Evolutionary conservation across 306 rosid species (phyloP).

Genomic region (Castanospermum australe): DNA sequence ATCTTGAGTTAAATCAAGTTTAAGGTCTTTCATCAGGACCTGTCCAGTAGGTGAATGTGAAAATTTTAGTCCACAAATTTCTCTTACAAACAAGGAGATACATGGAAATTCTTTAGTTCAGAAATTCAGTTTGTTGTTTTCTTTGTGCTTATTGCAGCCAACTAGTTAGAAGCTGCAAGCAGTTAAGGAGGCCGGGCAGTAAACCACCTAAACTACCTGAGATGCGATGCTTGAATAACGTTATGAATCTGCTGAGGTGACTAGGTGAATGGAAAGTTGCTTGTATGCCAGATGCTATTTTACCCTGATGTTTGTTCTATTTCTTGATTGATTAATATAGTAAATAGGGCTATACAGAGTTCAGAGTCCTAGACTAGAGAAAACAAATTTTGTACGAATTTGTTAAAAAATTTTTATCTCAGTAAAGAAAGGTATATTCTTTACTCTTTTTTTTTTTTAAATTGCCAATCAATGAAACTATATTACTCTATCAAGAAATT

Average conservation of each 20-base stretch:
- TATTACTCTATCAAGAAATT: no score
- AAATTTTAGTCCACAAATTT: neutral
- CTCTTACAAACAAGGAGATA: neutral
- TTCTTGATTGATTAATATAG: neutral
- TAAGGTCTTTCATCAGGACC: neutral
- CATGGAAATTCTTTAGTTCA: neutral
- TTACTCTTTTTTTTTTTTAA: neutral
- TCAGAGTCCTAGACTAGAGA: no score
- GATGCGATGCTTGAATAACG: neutral
- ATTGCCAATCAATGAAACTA: neutral
- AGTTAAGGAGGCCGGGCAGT: neutral
- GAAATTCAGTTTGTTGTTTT: neutral
- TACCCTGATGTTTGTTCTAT: neutral
- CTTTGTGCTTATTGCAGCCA: neutral
- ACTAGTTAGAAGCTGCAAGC: neutral
- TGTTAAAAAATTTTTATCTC: neutral
- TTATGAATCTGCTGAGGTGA: constrained; percentile 13
- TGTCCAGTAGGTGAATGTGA: neutral
- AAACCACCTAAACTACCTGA: neutral
- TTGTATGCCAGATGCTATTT: neutral
- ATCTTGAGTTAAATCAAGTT: neutral
- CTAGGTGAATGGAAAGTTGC: neutral
- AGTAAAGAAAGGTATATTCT: neutral
- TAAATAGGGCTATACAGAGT: neutral
- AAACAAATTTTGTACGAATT: neutral